These are phyloP conservation scores for Volvox carteri DNA, from an alignment of 163 green algal genomes.

Conservation along the genomic window DNA sequence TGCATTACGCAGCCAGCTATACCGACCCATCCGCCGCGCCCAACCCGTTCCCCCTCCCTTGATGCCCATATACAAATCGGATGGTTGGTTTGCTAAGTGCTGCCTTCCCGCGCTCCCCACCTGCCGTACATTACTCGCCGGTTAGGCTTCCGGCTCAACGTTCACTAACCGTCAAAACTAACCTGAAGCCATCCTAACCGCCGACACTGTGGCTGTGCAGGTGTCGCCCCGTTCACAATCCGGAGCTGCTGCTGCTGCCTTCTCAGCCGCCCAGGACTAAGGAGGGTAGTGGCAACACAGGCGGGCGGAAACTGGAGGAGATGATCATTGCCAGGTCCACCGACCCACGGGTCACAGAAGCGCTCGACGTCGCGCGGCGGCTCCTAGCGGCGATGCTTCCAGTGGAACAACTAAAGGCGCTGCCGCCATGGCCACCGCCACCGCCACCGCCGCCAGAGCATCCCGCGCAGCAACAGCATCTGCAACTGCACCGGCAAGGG, in stretches of 20 bases:
- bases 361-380: not conserved
- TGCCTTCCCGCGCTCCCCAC: no score
- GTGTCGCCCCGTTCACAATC: constrained; percentile 39
- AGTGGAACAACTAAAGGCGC: not conserved
- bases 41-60: no score
- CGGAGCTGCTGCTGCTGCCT: constrained; percentile 38
- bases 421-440: constrained; percentile 35
- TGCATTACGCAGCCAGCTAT: no score
- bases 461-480: not conserved
- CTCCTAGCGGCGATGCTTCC: constrained; percentile 30
- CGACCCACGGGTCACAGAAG: constrained; percentile 8
- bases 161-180: no score
- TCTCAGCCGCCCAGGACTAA: not conserved
- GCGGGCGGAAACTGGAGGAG: not conserved
- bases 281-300: not conserved
- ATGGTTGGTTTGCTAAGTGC: no score
- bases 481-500: no score
- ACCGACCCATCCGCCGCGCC: no score
- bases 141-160: no score
- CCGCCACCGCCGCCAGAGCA: constrained; percentile 6
- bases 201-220: no score
- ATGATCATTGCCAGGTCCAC: not conserved
- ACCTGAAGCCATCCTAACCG: no score
- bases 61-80: no score
- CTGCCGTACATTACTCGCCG: no score